Conservation (phyloP, 192 early-diverging fungal genomes). For the Endogone sp. region DNA sequence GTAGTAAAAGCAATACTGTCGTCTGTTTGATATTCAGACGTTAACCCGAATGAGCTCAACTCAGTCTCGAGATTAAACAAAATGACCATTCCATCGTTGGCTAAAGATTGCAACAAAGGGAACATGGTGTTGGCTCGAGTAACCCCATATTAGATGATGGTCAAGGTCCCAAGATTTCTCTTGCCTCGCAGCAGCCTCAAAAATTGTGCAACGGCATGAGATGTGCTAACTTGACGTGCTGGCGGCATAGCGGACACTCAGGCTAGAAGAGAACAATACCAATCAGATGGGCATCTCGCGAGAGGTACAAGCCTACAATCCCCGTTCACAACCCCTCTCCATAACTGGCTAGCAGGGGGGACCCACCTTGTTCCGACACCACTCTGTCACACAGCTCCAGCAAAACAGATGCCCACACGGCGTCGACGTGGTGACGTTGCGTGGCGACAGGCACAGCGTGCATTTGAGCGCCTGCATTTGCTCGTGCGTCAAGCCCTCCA, state of each 20-base stretch:
- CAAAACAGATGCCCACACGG: slow-evolving; percentile 96
- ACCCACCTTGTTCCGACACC: slow-evolving; percentile 83
- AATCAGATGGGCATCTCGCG: no score
- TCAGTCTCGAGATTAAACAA: no score
- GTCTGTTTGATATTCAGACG: no score
- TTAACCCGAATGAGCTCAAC: no score
- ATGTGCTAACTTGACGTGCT: slow-evolving; percentile 66
- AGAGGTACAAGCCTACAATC: slow-evolving; percentile 11
- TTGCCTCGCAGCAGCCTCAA: no score
- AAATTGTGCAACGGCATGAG: slow-evolving; percentile 71
- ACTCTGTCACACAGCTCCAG: slow-evolving; percentile 91
- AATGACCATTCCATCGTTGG: no score
- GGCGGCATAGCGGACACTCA: slow-evolving; percentile 94
- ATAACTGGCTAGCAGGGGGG: background rate
- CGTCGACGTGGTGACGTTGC: slow-evolving; percentile 75
- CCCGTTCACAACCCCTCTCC: background rate
- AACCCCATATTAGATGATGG: no score
- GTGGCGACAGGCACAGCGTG: slow-evolving; percentile 78
- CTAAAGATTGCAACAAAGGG: no score
- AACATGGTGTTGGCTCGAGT: no score
- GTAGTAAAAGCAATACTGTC: no score
- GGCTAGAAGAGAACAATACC: slow-evolving; percentile 36
- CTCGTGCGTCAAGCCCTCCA: slow-evolving; percentile 20
- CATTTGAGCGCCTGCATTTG: slow-evolving; percentile 62
- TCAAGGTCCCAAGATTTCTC: no score